Conservation (phyloP, 2,329 filamentous ascomycete genomes). For the Verticillium isaacii region DNA sequence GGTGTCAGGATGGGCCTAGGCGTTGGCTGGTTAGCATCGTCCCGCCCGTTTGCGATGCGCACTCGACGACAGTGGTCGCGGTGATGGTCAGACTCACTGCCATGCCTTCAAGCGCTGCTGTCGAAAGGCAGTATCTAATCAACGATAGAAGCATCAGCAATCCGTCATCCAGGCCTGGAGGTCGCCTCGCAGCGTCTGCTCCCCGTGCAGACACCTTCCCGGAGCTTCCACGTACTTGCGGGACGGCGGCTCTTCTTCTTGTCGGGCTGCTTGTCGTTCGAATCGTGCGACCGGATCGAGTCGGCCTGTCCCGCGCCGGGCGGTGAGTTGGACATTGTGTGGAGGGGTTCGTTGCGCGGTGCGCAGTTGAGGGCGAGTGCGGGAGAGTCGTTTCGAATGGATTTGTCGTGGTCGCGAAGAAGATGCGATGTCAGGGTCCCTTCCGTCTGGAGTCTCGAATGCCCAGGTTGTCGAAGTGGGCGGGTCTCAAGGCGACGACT, state of each 20-base stretch:
- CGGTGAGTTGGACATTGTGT: conserved; percentile 44
- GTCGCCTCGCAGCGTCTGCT: background rate
- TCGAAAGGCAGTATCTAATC: conserved; percentile 85
- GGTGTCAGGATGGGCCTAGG: conserved; percentile 86
- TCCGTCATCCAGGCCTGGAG: background rate
- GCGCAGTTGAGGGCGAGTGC: background rate
- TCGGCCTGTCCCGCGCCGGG: conserved; percentile 41
- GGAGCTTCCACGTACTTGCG: conserved; percentile 60
- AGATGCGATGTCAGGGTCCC: conserved; percentile 1
- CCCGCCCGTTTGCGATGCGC: background rate
- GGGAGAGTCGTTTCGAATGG: background rate
- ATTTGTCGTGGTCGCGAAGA: background rate
- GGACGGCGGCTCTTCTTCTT: conserved; percentile 90
- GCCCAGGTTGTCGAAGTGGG: background rate
- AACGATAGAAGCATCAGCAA: conserved; percentile 5
- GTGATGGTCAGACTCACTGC: conserved; percentile 66
- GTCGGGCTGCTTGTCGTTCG: conserved; percentile 50
- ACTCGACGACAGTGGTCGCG: background rate
- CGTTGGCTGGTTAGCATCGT: conserved; percentile 7
- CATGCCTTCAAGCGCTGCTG: conserved; percentile 97
- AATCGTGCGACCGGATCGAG: conserved; percentile 52
- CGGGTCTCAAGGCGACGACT: background rate
- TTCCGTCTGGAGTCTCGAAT: background rate
- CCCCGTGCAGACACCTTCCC: background rate
- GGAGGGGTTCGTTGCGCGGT: conserved; percentile 1